These are phyloP conservation scores for Austroboletus rostrupii DNA, from an alignment of 1,284 basidiomycete species.

Conservation along the genomic window DNA sequence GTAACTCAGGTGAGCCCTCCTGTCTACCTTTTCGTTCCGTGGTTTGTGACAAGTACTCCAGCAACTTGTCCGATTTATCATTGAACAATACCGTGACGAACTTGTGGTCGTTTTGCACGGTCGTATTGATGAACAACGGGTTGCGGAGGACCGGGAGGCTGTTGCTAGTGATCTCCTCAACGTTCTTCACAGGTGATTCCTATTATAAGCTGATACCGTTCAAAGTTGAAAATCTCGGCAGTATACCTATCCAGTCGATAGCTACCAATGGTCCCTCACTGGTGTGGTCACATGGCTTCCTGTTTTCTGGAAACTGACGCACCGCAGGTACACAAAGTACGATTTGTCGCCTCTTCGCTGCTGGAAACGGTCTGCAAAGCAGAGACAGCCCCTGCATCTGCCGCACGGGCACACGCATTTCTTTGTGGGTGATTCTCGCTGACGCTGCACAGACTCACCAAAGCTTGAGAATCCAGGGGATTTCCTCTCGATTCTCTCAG, in stretches of 20 bases:
- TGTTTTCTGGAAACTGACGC: not conserved
- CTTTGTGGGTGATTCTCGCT: conserved; percentile 51
- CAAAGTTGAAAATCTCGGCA: conserved; percentile 27
- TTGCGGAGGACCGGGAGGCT: conserved; percentile 67
- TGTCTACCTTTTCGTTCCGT: not conserved
- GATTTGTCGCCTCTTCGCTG: conserved; percentile 84
- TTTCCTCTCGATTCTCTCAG: conserved; percentile 82
- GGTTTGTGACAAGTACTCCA: conserved; percentile 30
- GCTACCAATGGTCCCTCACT: conserved; percentile 82
- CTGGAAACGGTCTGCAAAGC: conserved; percentile 82
- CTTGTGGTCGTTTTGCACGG: conserved; percentile 66
- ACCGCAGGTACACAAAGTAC: conserved; percentile 75
- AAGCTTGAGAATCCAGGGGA: conserved; percentile 56
- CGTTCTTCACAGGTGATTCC: conserved; percentile 67
- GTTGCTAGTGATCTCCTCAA: conserved; percentile 78
- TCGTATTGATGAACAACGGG: conserved; percentile 56
- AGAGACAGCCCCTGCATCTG: conserved; percentile 69
- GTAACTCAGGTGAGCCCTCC: conserved; percentile 70
- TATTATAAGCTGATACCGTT: not conserved
- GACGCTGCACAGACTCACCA: conserved; percentile 10
- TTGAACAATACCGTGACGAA: conserved; percentile 85
- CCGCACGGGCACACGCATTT: conserved; percentile 75
- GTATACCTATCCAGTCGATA: conserved; percentile 86
- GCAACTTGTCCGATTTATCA: conserved; percentile 88
- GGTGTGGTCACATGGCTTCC: conserved; percentile 36